Evolutionary conservation across 148 eudicot species (phyloP), one percentile per base, ranked within the genome.

Genomic region (Fagopyrum esculentum): DNA sequence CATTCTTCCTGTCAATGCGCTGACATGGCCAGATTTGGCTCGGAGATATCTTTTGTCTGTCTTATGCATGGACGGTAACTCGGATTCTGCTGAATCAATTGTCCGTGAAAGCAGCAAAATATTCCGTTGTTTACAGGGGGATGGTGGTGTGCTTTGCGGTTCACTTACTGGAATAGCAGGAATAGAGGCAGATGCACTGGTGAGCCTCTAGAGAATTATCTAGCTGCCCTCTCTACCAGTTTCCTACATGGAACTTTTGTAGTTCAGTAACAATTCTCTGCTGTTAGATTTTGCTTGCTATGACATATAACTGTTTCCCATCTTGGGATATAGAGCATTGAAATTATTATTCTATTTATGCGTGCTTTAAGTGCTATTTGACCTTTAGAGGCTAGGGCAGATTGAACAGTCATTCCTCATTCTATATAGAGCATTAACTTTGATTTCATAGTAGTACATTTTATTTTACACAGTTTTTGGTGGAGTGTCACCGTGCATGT

Each of bases 21-120:
- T 90, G 72, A 90, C 92, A 48, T 90, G 95, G 95, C 90, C 87
- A 13, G 95, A 90, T 75, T 80, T 90, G 81, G 89, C 89, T 70
- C 87, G 95, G 77, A 86, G 95, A 80, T 88, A 85, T 74, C 73
- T 83, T 50, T 83, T 88, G 79, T 82, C 89, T 70, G 47, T 85
- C 69, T 75, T 79, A 56, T 82, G 84, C 73, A 79, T 86, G 83
- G 88, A 86, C 81, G 89, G 87, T 44, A 88, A 76, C 63, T 68
- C 76, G 30, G 89, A 84, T 68, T 78, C 83, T 64, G 73, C 83
- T 13, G 92, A 86, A 72, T 71, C 80, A 57, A 78, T 78, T 45
- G 64, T 46, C 51, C 82, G 80, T 70, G 91, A 86, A 78, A 82
- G 87, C 78, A 79, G 85, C 74, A 85, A 84, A 75, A 75, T 88